Conservation (phyloP, 305 asterid species). For the Fraxinus latifolia region DNA sequence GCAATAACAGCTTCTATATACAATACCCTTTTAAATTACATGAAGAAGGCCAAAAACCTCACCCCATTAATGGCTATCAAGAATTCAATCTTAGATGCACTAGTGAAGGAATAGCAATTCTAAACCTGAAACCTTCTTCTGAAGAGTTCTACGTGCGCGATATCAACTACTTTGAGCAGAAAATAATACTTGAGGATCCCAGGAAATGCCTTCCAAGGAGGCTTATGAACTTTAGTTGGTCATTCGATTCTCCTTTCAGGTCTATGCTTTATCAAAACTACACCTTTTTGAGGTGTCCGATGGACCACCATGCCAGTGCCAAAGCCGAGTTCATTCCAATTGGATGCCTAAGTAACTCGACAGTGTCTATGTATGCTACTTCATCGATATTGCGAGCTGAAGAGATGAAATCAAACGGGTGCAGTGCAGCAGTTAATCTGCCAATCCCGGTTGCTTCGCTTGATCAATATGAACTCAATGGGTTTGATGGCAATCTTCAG, state of each 20-base stretch:
- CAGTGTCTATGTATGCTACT: conserved; percentile 18
- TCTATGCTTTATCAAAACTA: conserved; percentile 7
- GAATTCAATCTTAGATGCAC: not conserved
- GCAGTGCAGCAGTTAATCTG: not conserved
- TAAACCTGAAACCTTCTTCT: not conserved
- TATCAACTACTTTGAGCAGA: conserved; percentile 10
- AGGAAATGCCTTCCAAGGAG: conserved; percentile 10
- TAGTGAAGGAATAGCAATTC: not conserved
- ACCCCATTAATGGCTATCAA: not conserved
- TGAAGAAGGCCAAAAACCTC: not conserved
- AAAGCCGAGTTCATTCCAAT: not conserved
- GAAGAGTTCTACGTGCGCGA: conserved; percentile 13
- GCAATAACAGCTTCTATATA: not conserved
- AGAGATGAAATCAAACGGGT: not conserved
- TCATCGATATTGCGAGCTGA: not conserved
- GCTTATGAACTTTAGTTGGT: not conserved
- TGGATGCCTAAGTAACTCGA: conserved; percentile 31
- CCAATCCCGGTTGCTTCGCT: conserved; percentile 14
- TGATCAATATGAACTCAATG: conserved; percentile 12
- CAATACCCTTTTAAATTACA: not conserved
- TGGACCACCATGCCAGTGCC: not conserved
- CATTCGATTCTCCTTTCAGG: conserved; percentile 4
- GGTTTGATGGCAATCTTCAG: not conserved
- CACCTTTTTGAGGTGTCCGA: conserved; percentile 19
- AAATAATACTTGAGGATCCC: conserved; percentile 13